phyloP scores from a whole-genome alignment of 371 early-diverging fungal genomes.

The Mortierella sp. region DNA sequence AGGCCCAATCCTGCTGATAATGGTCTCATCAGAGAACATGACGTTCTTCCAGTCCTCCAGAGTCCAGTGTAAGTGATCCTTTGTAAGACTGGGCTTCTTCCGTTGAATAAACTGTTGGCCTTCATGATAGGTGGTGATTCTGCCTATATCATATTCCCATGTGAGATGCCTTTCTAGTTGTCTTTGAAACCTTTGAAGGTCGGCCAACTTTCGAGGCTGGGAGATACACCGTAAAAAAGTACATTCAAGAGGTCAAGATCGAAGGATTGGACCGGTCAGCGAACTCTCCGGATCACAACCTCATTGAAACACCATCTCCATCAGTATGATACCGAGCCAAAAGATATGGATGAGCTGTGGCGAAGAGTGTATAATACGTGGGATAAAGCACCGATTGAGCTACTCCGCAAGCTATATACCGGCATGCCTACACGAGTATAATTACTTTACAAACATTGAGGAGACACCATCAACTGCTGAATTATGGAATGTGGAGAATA shows the following conservation, averaged over 20 bases:
- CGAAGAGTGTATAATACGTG: conserved; percentile 16
- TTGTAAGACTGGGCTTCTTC: background rate
- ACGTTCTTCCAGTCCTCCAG: background rate
- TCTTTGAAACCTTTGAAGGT: no score
- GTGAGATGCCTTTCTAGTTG: no score
- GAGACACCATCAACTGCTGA: no score
- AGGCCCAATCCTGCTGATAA: background rate
- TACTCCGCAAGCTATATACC: conserved; percentile 11
- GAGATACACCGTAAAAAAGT: conserved; percentile 16
- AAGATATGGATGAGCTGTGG: conserved; percentile 21
- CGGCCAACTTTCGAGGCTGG: no score
- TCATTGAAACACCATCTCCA: conserved; percentile 24
- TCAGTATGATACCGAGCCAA: conserved; percentile 15
- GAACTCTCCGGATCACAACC: conserved; percentile 22
- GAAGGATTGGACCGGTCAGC: conserved; percentile 6
- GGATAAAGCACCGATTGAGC: background rate
- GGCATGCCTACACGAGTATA: conserved; percentile 18
- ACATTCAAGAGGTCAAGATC: conserved; percentile 15
- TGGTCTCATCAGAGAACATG: background rate
- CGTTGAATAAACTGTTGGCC: no score
- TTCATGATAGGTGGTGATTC: no score
- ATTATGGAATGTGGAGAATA: no score
- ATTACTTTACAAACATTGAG: no score
- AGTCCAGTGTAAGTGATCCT: background rate
- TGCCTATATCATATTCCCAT: no score